Conservation (phyloP, 2,329 filamentous ascomycete species). For the Pseudopyrenochaeta lycopersici region DNA sequence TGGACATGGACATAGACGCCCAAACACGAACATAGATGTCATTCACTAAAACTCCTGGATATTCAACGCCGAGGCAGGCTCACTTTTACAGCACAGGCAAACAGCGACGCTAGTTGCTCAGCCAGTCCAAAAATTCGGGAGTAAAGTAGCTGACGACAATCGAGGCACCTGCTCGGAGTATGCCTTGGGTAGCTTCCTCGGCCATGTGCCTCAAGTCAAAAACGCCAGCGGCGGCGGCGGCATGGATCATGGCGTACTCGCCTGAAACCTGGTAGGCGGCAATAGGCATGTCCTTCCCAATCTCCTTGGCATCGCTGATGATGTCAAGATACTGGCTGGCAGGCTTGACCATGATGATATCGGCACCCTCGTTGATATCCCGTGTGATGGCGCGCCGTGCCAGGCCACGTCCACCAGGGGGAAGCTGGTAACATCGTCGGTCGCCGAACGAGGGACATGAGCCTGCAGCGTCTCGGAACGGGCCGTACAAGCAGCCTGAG, state of each 20-base stretch:
- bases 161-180: constrained; percentile 88
- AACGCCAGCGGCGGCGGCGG: constrained; percentile 92
- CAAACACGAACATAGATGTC: neutral
- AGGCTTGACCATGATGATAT: constrained; percentile 99
- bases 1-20: no score
- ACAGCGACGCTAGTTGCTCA: constrained; percentile 46
- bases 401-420: constrained; percentile 88
- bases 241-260: constrained; percentile 98
- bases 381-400: constrained; percentile 88
- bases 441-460: constrained; percentile 93
- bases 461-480: constrained; percentile 95
- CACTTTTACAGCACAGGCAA: neutral
- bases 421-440: constrained; percentile 95
- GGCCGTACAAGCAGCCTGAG: constrained; percentile 93
- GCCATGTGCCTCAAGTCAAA: constrained; percentile 96
- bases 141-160: constrained; percentile 96
- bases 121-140: constrained; percentile 76
- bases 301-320: constrained; percentile 94
- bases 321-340: constrained; percentile 96
- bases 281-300: constrained; percentile 89
- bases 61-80: neutral
- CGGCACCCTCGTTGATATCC: constrained; percentile 92
- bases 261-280: constrained; percentile 97
- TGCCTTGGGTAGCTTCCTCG: constrained; percentile 92
- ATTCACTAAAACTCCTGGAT: neutral